Conservation (phyloP, 495 filamentous ascomycete species). For the Stereocaulon alpinum region DNA sequence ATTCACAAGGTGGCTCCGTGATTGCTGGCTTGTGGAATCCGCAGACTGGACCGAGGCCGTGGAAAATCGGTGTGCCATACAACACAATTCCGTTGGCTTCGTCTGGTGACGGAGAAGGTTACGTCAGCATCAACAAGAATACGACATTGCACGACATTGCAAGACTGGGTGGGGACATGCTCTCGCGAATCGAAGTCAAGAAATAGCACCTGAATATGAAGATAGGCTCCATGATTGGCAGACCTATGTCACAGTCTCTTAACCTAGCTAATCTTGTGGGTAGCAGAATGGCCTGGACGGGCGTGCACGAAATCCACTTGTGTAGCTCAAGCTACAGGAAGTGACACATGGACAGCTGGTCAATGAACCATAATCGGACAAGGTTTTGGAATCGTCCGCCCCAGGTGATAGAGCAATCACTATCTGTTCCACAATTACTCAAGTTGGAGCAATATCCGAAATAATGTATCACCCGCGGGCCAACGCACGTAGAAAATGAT, state of each 20-base stretch:
- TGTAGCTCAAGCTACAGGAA: no score
- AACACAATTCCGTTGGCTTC: slow-evolving; percentile 47
- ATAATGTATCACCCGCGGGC: no score
- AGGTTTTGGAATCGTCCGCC: no score
- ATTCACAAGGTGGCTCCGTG: slow-evolving; percentile 41
- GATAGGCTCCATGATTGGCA: slow-evolving; percentile 44
- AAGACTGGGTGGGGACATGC: slow-evolving; percentile 34
- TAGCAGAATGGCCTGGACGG: no score
- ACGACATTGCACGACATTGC: slow-evolving; percentile 74
- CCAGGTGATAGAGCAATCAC: no score
- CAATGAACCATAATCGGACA: no score
- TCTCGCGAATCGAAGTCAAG: slow-evolving; percentile 34
- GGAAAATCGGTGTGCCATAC: slow-evolving; percentile 58
- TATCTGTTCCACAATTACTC: no score
- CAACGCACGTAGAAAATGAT: no score
- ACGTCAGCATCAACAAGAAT: slow-evolving; percentile 57
- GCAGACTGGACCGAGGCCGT: slow-evolving; percentile 39
- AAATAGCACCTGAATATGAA: slow-evolving; percentile 22
- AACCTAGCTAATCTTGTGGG: no score
- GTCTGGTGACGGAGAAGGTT: slow-evolving; percentile 18
- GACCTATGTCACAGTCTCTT: slow-evolving; percentile 11
- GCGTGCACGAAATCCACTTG: no score
- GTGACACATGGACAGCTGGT: no score
- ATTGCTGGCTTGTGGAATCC: slow-evolving; percentile 83
- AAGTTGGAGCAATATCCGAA: no score